phyloP scores from a whole-genome alignment of 352 stramenopile species.

The Phytopythium ostracodes region DNA sequence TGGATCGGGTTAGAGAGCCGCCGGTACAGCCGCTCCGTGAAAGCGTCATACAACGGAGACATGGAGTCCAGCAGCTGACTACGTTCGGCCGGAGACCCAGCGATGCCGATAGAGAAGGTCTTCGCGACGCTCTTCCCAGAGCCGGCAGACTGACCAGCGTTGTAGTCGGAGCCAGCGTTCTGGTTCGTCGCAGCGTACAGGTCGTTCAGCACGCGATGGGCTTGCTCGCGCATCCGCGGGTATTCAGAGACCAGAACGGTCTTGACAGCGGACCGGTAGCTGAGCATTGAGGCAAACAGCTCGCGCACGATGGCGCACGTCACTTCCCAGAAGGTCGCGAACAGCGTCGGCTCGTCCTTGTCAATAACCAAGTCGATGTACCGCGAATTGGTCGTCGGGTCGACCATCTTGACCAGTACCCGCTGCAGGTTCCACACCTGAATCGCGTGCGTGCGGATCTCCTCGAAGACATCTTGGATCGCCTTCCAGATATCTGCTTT shows the following conservation, averaged over 20 bases:
- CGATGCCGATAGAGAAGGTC: constrained; percentile 28
- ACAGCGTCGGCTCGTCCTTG: constrained; percentile 72
- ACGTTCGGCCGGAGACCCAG: constrained; percentile 30
- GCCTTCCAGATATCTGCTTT: constrained; percentile 81
- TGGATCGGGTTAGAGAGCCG: constrained; percentile 74
- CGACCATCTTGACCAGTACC: constrained; percentile 78
- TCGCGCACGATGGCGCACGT: constrained; percentile 73
- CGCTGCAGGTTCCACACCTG: constrained; percentile 87
- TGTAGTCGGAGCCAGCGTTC: constrained; percentile 18
- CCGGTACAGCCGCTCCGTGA: constrained; percentile 57
- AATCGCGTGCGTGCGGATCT: constrained; percentile 55
- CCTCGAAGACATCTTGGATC: constrained; percentile 75
- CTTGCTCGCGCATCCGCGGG: constrained; percentile 75
- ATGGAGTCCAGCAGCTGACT: constrained; percentile 76
- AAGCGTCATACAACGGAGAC: constrained; percentile 58
- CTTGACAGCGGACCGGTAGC: constrained; percentile 56
- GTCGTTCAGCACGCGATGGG: constrained; percentile 55
- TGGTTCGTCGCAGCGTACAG: constrained; percentile 50
- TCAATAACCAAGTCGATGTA: constrained; percentile 75
- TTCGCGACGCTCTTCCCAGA: background rate
- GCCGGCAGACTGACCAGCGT: constrained; percentile 6
- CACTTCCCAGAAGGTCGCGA: constrained; percentile 85
- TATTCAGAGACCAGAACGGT: constrained; percentile 73
- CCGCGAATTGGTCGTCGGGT: constrained; percentile 31
- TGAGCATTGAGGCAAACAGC: constrained; percentile 55